Evolutionary conservation across 495 filamentous ascomycete genomes (phyloP).

Genomic region (Xylaria castorea): DNA sequence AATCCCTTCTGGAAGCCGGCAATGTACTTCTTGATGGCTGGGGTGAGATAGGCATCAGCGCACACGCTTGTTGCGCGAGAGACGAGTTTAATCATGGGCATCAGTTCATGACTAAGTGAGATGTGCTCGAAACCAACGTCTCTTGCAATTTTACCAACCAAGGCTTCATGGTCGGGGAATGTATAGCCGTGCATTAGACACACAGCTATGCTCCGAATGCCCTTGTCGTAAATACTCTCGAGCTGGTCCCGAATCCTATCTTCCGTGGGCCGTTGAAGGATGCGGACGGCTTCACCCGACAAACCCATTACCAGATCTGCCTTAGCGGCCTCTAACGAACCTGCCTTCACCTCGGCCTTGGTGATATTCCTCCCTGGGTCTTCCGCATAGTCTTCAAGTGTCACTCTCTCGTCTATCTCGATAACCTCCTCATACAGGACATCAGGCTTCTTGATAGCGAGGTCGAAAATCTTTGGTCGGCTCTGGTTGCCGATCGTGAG

Average conservation of each 20-base stretch:
- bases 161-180: conserved; percentile 74
- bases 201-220: conserved; percentile 74
- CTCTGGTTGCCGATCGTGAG: conserved; percentile 88
- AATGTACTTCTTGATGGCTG: conserved; percentile 95
- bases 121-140: conserved; percentile 81
- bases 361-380: conserved; percentile 69
- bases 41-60: conserved; percentile 95
- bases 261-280: conserved; percentile 66
- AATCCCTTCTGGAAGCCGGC: conserved; percentile 83
- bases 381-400: conserved; percentile 87
- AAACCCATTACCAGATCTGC: conserved; percentile 68
- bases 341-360: conserved; percentile 53
- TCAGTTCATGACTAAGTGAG: conserved; percentile 74
- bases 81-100: conserved; percentile 94
- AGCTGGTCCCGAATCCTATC: conserved; percentile 60
- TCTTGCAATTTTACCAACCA: conserved; percentile 70
- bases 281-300: conserved; percentile 72
- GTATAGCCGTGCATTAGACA: conserved; percentile 85
- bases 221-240: conserved; percentile 64
- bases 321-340: conserved; percentile 50
- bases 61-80: conserved; percentile 90
- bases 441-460: conserved; percentile 80
- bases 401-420: conserved; percentile 84
- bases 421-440: conserved; percentile 78
- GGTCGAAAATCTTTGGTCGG: conserved; percentile 81